Evolutionary conservation across 371 early-diverging fungal genomes (phyloP), one percentile per base, ranked within the genome.

Genomic region (Choanephora cucurbitarum): DNA sequence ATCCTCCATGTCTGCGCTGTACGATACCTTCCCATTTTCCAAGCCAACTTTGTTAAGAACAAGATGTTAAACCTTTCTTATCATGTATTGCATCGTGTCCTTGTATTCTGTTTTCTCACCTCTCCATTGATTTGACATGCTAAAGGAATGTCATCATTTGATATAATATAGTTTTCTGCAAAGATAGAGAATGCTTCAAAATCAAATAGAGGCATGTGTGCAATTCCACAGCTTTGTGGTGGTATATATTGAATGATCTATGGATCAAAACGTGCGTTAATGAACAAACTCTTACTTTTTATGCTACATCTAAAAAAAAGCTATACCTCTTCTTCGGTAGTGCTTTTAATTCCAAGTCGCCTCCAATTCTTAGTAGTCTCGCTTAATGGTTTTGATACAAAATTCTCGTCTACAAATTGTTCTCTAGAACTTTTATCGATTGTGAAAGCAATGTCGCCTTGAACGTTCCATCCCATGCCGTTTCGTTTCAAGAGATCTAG

Each of bases 1-100:
- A 91, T 80, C 39, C 78, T 83, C 94, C 94, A 93, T 9, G 91
- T 88, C 61, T 91, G 91, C 10, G 90, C 82, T 5, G 88, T 85
- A 18, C 89, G 81, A 49, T 77, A 85, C 21, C 79, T 69, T 22
- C 82, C 83, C 55, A 85, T 72, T 51, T 84, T 81, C 73, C 77
- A 80, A 3, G 90, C 91, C 28, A 79, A 52, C 84, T 84, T 50
- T 39, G 19, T 15, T 55, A 3, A 39, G 21, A 51, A 32, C 44
- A 6, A 60, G 22, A 28, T 28, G 28, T 7, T 28, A 7, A 28
- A 7, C 7, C 28, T 7, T 28, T 28, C 17, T 14, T 44, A 44
- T 24, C 7, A 14, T 44, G 11, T 5, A 51, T 33, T n/a, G 2
- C 0, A 15, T 28, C 7, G 3, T 28, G 28, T 7, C 28, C 28